Base-by-base conservation (phyloP, 192 early-diverging fungal genomes). In the Coemansia sp. region DNA sequence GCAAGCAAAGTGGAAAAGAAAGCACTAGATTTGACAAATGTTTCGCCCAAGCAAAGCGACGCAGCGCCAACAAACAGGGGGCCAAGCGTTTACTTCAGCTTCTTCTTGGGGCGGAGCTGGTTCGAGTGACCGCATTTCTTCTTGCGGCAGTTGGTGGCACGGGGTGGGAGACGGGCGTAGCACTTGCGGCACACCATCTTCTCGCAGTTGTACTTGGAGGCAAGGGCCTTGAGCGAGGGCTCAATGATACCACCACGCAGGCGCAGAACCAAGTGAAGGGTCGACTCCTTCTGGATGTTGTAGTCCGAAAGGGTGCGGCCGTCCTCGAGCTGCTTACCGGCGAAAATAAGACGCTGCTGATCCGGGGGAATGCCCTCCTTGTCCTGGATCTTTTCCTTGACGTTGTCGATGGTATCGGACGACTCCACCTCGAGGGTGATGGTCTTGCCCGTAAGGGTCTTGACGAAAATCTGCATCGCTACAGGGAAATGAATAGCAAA, bases 131-230 rank as follows among this genome's bases (percentile, higher is more conserved):
- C 96, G 85, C 97, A 99, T 94, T 99, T 99, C 92, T 94, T 97
- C 95, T 99, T 99, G 78, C 98, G 91, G 91, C 98, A 99, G 94
- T 99, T 99, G 87, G 96, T 98, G 74, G 98, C 98, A 87, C 97
- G 94, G 68, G 95, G 95, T 64, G 98, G 98, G 72, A 99, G 93
- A 84, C 97, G 95, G 76, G 98, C 98, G 88, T 99, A 99, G 90
- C 97, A 95, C 90, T 99, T 99, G 87, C 97, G 94, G 93, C 97
- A 99, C 78, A 99, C 94, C 94, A 95, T 95, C 95, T 98, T 99
- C 62, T 99, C 97, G 90, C 97, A 99, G 94, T 97, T 97, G 92
- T 93, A 99, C 90, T 97, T 98, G 87, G 94, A 95, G 75, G 97
- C 97, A 71, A 99, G 89, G 65, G 92, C 95, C 91, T 95, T 97